phyloP scores from a whole-genome alignment of 169 alveolate species.

The Cyclospora cayetanensis region DNA sequence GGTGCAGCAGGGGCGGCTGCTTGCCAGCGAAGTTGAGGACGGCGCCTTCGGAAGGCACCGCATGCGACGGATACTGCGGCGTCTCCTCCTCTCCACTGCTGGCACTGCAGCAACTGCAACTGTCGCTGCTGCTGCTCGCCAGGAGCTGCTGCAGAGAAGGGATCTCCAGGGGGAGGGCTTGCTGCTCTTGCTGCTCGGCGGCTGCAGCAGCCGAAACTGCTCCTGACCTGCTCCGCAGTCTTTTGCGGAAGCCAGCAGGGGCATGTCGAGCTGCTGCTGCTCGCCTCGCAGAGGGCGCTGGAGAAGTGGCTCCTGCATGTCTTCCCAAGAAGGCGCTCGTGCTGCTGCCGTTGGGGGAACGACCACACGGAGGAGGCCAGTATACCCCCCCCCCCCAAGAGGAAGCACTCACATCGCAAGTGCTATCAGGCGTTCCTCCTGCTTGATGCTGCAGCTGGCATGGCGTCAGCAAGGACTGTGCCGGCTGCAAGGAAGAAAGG shows the following conservation, averaged over 20 bases:
- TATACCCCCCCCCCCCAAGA: neutral
- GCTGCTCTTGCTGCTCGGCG: neutral
- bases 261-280: neutral
- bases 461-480: too few species aligned
- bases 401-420: neutral
- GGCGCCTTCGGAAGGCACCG: neutral
- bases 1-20: neutral
- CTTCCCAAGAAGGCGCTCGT: neutral
- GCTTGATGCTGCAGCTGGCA: too few species aligned
- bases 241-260: neutral
- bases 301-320: neutral
- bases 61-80: neutral
- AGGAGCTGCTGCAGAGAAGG: slow-evolving; percentile 28
- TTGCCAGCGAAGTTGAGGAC: neutral
- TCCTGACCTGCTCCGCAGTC: neutral
- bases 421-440: too few species aligned
- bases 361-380: too few species aligned
- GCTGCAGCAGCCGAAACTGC: neutral
- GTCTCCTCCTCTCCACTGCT: slow-evolving; percentile 30
- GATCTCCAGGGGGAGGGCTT: neutral
- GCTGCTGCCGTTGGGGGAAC: neutral
- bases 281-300: neutral
- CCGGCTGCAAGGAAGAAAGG: too few species aligned
- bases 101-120: slow-evolving; percentile 46
- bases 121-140: neutral